These are phyloP conservation scores for Stellera chamaejasme DNA, from an alignment of 345 rosid species.

Conservation along the genomic window DNA sequence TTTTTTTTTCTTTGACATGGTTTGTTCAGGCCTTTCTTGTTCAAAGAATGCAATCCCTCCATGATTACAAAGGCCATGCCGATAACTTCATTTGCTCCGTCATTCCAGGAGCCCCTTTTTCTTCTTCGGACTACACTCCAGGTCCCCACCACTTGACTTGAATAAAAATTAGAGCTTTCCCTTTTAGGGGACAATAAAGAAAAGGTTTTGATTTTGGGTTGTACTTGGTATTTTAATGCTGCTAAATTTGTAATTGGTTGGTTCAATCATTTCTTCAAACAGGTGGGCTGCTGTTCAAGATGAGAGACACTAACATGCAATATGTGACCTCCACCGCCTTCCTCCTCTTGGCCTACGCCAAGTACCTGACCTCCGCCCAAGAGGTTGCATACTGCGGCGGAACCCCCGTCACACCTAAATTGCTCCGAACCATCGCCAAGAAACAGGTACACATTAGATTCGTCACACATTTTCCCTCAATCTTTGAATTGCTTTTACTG, in stretches of 20 bases:
- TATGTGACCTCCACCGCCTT: conserved; percentile 62
- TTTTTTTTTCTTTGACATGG: background rate
- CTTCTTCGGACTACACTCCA: conserved; percentile 78
- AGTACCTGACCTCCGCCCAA: conserved; percentile 43
- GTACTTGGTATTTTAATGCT: conserved; percentile 19
- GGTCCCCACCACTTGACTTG: conserved; percentile 26
- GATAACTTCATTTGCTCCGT: conserved; percentile 93
- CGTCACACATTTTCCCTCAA: too few species aligned
- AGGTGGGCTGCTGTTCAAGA: conserved; percentile 77
- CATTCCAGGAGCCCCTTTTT: conserved; percentile 78
- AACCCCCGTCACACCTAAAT: conserved; percentile 28
- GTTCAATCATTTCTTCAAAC: conserved; percentile 11
- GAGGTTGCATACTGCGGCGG: conserved; percentile 42
- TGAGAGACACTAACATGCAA: conserved; percentile 62
- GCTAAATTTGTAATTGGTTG: conserved; percentile 9
- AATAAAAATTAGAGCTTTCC: background rate
- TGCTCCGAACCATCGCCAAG: conserved; percentile 46
- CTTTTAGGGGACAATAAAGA: background rate
- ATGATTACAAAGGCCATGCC: conserved; percentile 91
- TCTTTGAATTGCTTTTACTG: too few species aligned
- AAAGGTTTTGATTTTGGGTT: background rate
- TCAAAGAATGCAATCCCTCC: conserved; percentile 62
- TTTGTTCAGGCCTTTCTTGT: conserved; percentile 61
- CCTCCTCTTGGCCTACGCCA: conserved; percentile 59
- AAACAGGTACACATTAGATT: conserved; percentile 22